Percentiles rank a stretch among this genome's conserved stretches.
phyloP scores from a whole-genome alignment of 768 basidiomycete species.

The Royoungia palumana region DNA sequence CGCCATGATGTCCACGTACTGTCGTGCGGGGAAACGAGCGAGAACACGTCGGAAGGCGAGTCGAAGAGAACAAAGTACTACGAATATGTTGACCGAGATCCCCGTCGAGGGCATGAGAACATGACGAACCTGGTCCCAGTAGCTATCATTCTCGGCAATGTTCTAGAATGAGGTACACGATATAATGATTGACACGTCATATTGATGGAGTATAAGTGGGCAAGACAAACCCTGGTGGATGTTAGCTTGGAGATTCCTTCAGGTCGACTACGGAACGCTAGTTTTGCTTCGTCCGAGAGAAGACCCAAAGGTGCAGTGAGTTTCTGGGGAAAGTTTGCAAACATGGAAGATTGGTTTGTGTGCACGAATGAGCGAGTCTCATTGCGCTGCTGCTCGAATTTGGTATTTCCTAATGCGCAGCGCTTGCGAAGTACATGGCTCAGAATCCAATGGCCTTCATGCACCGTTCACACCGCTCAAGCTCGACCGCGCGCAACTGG shows the following conservation, averaged over 20 bases:
- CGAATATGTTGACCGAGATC: slow-evolving; percentile 1
- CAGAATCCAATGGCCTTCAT: slow-evolving; percentile 9
- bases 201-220: not conserved
- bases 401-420: too few relatives aligned
- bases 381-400: too few relatives aligned
- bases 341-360: slow-evolving; percentile 39
- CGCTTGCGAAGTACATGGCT: not conserved
- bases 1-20: slow-evolving; percentile 46
- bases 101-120: not conserved
- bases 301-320: slow-evolving; percentile 75
- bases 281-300: slow-evolving; percentile 82
- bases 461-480: slow-evolving; percentile 1
- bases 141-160: slow-evolving; percentile 70
- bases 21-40: slow-evolving; percentile 82
- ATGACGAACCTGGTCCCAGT: slow-evolving; percentile 81
- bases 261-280: slow-evolving; percentile 82
- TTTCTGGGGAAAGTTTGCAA: slow-evolving; percentile 68
- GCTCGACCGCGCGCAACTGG: too few relatives aligned
- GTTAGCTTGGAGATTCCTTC: slow-evolving; percentile 76
- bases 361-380: too few relatives aligned
- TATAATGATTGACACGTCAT: slow-evolving; percentile 2
- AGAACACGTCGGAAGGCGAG: slow-evolving; percentile 87
- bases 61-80: slow-evolving; percentile 86
- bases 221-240: slow-evolving; percentile 58
- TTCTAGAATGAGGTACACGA: slow-evolving; percentile 46